Base-by-base conservation (phyloP, 768 basidiomycete genomes). In the Auricularia auricula-judae region DNA sequence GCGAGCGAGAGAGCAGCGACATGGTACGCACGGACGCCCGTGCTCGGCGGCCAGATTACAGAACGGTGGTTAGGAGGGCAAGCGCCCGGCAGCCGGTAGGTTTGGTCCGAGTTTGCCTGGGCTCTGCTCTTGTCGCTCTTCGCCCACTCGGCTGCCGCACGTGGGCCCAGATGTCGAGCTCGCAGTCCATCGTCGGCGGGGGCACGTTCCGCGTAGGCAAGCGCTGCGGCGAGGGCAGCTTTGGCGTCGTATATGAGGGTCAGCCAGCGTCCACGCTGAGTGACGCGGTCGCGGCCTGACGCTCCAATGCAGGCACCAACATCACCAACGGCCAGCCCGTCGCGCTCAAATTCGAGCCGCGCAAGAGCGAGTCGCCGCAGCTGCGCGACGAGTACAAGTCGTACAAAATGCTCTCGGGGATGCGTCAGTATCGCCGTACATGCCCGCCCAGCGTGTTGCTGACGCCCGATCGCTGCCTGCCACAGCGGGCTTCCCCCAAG, bases 191-290 rank as follows among this genome's bases (percentile, higher is more conserved):
- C 73, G 93, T 97, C 71, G 47, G 47, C 47, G 93, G 96, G 62
- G 86, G 90, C 23, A 94, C 98, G 79, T 98, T 96, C 79, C 86
- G 92, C 65, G 95, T 98, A 29, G 96, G 96, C 70, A 91, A 91
- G 84, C 98, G 98, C 85, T 98, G 98, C 76, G 97, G 97, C 68
- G 97, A 99, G 76, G 96, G 97, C 67, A 91, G 88, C 7, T 99
- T 99, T 75, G 97, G 97, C 68, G 95, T 98, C 81, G 91, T 91
- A 75, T 92, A 89, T 68, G 91, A 91, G 79, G 90, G 90, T 88
- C 65, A n/a, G 70, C 67, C 61, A 16, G 47, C 47, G 47, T 18
- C 43, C 18, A 11, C 7, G 18, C 47, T 18, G 18, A 51, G 21
- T 51, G 47, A 21, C 47, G 47, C 47, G 39, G 39, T 10, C 47